A percentile compares a stretch with the other conserved stretches of the same genome.
Evolutionary conservation across 2,329 filamentous ascomycete species (phyloP).

Genomic region (Paracorniculantispora psalliotae): DNA sequence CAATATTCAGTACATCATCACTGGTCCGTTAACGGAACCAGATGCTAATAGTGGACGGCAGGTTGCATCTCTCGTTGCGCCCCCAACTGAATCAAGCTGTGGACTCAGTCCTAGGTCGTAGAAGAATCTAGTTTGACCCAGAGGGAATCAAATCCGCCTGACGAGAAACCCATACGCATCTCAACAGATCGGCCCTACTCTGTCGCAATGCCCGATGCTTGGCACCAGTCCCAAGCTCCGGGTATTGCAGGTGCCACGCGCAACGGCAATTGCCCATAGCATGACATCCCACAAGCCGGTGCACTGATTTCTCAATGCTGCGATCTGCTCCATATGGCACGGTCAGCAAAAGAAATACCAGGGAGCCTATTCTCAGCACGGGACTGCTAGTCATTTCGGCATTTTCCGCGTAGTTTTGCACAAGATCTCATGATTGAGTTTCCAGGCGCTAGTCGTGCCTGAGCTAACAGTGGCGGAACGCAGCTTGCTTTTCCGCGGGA

Average conservation of each 20-base stretch:
- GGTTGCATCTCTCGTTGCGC: not conserved
- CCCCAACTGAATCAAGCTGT: not conserved
- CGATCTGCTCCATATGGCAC: too few species aligned
- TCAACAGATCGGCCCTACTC: not conserved
- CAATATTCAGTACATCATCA: not conserved
- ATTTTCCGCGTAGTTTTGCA: too few species aligned
- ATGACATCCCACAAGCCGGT: not conserved
- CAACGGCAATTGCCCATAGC: not conserved
- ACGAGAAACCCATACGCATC: not conserved
- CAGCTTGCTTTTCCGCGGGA: too few species aligned
- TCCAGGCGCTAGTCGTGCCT: too few species aligned
- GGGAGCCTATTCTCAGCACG: too few species aligned
- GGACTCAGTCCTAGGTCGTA: not conserved
- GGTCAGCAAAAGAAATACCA: too few species aligned
- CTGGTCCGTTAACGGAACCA: too few species aligned
- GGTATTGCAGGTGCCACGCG: not conserved
- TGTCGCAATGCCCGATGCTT: not conserved
- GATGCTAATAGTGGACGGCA: too few species aligned
- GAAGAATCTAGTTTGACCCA: not conserved
- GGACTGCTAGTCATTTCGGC: too few species aligned
- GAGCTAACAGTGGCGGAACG: too few species aligned
- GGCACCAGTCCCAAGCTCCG: not conserved
- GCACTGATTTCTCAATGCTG: too few species aligned
- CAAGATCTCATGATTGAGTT: too few species aligned
- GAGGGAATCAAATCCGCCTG: not conserved